Base-by-base conservation (phyloP, 1,139 yeast genomes). In the Debaryomycetaceae sp. region DNA sequence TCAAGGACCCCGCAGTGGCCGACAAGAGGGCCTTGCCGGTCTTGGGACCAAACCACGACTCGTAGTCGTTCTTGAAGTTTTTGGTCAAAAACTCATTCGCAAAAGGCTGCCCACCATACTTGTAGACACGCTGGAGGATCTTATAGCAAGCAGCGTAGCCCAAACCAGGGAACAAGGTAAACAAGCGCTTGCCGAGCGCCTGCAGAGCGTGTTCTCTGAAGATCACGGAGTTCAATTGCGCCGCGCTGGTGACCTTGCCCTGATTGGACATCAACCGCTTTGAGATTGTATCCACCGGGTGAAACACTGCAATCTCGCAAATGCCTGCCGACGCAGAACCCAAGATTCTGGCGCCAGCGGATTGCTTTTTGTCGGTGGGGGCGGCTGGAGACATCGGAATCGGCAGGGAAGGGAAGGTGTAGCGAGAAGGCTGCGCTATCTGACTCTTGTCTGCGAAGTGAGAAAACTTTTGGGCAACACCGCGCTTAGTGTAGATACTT, bases 301-400 rank as follows among this genome's bases (percentile, higher is more conserved):
- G 99, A 78, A 91, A 91, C 24, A 93, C 94, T 38, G 84, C 95
- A 49, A 91, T 82, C 62, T 91, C 99, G 52, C 94, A 78, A 53
- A 91, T 85, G 48, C 98, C 99, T 22, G 99, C 98, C 21, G 95
- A 75, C 16, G 97, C 98, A 18, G 97, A 89, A 28, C 99, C 99
- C 35, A 89, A 70, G 30, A 93, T 81, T 59, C 98, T 79, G 50
- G 99, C 96, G 34, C 70, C 46, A 36, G 86, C 97, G 29, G 94
- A 80, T 64, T 88, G 95, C 62, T 84, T 86, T 65, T 80, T 82
- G 55, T 88, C 96, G 25, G 65, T 51, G 28, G 61, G 40, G 29
- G 65, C 53, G 35, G 71, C 58, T 34, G 76, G 75, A 32, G 82
- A 72, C 80, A 73, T 74, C 29, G 22, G 13, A 24, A 24, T 24